phyloP scores from a whole-genome alignment of 2,329 filamentous ascomycete species.

The Fusarium marasasianum region DNA sequence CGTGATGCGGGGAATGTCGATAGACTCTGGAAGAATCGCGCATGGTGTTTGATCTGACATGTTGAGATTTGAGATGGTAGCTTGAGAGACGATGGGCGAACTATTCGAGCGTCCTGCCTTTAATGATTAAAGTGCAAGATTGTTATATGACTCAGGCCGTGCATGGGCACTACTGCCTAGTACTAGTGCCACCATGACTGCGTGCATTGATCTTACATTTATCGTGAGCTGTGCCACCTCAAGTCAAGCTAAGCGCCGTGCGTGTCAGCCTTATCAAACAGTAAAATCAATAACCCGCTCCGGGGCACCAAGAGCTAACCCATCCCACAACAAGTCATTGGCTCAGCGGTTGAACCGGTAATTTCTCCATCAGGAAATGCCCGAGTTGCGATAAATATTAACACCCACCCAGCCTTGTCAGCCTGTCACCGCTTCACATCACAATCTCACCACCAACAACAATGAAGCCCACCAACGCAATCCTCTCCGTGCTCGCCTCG shows the following conservation, averaged over 20 bases:
- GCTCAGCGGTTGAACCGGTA: not conserved
- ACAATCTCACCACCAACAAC: not conserved
- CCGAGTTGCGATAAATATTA: slow-evolving; percentile 11
- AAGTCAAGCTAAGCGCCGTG: not conserved
- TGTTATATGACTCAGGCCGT: not conserved
- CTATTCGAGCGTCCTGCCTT: accelerated
- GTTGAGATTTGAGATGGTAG: not conserved
- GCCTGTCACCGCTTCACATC: not conserved
- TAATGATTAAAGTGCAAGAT: accelerated
- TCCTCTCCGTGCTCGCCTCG: slow-evolving; percentile 6
- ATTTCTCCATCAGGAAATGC: not conserved
- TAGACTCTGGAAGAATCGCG: not conserved
- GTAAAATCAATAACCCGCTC: not conserved
- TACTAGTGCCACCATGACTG: not conserved
- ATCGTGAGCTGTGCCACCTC: not conserved
- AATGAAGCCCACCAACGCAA: slow-evolving; percentile 9
- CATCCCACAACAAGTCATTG: not conserved
- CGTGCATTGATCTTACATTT: not conserved
- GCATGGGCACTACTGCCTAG: not conserved
- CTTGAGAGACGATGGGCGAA: accelerated
- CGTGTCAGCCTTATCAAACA: not conserved
- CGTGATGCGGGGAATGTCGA: not conserved
- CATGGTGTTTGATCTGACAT: not conserved
- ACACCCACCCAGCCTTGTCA: not conserved
- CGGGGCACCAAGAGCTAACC: not conserved